These are phyloP conservation scores for Neonectria faginata DNA, from an alignment of 2,329 filamentous ascomycete genomes.

Conservation along the genomic window DNA sequence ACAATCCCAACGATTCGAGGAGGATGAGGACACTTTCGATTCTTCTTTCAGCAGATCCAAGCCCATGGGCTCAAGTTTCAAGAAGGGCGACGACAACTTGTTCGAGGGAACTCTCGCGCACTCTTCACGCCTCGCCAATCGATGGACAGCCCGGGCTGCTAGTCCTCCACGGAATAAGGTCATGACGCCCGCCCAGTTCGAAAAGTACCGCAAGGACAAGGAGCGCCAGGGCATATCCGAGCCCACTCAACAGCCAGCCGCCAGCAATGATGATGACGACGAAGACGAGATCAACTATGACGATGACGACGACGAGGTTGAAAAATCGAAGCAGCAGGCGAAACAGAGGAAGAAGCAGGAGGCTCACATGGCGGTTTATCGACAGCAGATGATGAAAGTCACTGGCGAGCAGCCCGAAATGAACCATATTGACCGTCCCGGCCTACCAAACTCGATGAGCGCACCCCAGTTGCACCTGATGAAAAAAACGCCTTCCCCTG, in stretches of 20 bases:
- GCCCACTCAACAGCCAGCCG: slow-evolving; percentile 54
- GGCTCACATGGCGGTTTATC: slow-evolving; percentile 88
- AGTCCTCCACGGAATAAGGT: slow-evolving; percentile 74
- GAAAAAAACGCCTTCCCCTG: slow-evolving; percentile 53
- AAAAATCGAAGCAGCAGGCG: slow-evolving; percentile 78
- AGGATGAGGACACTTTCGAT: slow-evolving; percentile 55
- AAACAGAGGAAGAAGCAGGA: slow-evolving; percentile 89
- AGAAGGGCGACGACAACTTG: slow-evolving; percentile 66
- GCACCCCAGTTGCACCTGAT: slow-evolving; percentile 67
- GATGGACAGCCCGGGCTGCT: slow-evolving; percentile 50
- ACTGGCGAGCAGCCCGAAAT: slow-evolving; percentile 72
- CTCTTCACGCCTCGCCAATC: slow-evolving; percentile 52
- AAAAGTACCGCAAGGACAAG: slow-evolving; percentile 81
- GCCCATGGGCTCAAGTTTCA: slow-evolving; percentile 47
- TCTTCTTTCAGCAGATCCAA: slow-evolving; percentile 43
- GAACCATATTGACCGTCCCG: slow-evolving; percentile 61
- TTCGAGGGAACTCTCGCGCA: slow-evolving; percentile 62
- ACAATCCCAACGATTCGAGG: slow-evolving; percentile 49
- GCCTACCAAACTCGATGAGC: slow-evolving; percentile 69
- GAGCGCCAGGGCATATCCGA: slow-evolving; percentile 65
- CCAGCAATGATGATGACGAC: slow-evolving; percentile 67
- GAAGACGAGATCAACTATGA: slow-evolving; percentile 75
- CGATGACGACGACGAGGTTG: slow-evolving; percentile 82
- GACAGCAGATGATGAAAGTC: slow-evolving; percentile 97
- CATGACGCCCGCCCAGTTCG: slow-evolving; percentile 91